Conservation (phyloP, 2,329 filamentous ascomycete genomes). For the Penicillium sp. region DNA sequence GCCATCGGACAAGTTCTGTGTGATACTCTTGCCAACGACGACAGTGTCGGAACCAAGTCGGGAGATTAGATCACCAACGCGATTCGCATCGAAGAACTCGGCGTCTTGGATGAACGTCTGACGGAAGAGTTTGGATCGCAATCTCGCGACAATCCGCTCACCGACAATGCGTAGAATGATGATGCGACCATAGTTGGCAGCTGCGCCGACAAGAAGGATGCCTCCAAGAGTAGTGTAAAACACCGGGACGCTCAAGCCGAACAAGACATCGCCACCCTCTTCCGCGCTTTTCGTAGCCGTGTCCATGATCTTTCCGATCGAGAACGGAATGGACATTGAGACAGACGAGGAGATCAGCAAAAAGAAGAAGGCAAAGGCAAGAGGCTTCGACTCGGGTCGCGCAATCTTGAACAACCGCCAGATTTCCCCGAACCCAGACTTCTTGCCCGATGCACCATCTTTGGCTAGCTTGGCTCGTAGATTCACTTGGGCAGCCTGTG, state of each 20-base stretch:
- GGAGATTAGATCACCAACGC: conserved; percentile 92
- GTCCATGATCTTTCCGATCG: conserved; percentile 92
- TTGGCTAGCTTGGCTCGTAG: conserved; percentile 81
- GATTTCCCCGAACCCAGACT: conserved; percentile 66
- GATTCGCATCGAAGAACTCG: conserved; percentile 97
- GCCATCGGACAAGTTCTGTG: conserved; percentile 95
- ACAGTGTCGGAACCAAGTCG: conserved; percentile 93
- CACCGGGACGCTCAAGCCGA: conserved; percentile 76
- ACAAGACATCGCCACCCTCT: conserved; percentile 61
- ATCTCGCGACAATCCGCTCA: conserved; percentile 83
- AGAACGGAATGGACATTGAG: conserved; percentile 94
- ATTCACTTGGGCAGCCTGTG: conserved; percentile 82
- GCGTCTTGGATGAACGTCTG: conserved; percentile 95
- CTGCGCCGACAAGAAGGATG: conserved; percentile 75
- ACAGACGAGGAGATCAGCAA: conserved; percentile 84
- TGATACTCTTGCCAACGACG: conserved; percentile 97
- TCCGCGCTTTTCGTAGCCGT: conserved; percentile 69
- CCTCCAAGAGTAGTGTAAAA: conserved; percentile 78
- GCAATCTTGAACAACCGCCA: conserved; percentile 86
- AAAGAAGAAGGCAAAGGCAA: conserved; percentile 73
- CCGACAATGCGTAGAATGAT: conserved; percentile 90
- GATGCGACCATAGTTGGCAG: conserved; percentile 89
- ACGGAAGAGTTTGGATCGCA: conserved; percentile 84
- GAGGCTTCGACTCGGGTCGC: conserved; percentile 70
- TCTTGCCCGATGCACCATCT: conserved; percentile 55